Base-by-base conservation (phyloP, 2,329 filamentous ascomycete genomes). In the Colletotrichum tofieldiae region DNA sequence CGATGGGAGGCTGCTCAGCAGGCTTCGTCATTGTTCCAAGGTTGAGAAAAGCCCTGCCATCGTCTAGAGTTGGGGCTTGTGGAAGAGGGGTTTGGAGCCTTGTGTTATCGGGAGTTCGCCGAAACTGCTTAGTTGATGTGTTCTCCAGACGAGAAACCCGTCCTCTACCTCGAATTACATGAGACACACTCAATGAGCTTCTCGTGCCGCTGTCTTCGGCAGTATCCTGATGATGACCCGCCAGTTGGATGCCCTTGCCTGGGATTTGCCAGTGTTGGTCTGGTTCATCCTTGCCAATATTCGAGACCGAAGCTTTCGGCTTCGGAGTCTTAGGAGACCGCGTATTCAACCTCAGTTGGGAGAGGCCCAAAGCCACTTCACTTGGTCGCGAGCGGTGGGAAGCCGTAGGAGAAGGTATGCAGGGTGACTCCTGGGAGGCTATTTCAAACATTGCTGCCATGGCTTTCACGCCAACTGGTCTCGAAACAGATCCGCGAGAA, bases 381-480 rank as follows among this genome's bases (percentile, higher is more conserved):
- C 55, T 70, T 16, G 45, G 9, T 37, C 54, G 65, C 23, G 65
- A 56, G 12, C 52, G 47, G 37, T 52, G 56, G 35, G 56, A 29
- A 1, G 47, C 23, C 39, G 54, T 62, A 26, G 75, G 47, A 29
- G 75, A 69, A 35, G 74, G 67, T 8, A 75, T 37, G 62, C 71
- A 65, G 6, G 74, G 75, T 0, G 78, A 77, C 37, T 77, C 73
- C 60, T 75, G 79, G 16, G 75, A 75, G 7, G 78, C 79, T 51
- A 75, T 82, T 73, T 90, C 86, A 76, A 89, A 89, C 76, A 84
- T 82, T 45, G 87, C 87, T 5, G 87, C 84, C 81, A 90, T 88
- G 2, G 85, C 86, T 74, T 80, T 86, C 16, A 88, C 87, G 3
- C 80, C 78, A 26, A 77, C 76, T 71, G 67, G 74, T 29, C 79